phyloP scores from a whole-genome alignment of 768 basidiomycete species.

The Sporobolomyces pararoseus region DNA sequence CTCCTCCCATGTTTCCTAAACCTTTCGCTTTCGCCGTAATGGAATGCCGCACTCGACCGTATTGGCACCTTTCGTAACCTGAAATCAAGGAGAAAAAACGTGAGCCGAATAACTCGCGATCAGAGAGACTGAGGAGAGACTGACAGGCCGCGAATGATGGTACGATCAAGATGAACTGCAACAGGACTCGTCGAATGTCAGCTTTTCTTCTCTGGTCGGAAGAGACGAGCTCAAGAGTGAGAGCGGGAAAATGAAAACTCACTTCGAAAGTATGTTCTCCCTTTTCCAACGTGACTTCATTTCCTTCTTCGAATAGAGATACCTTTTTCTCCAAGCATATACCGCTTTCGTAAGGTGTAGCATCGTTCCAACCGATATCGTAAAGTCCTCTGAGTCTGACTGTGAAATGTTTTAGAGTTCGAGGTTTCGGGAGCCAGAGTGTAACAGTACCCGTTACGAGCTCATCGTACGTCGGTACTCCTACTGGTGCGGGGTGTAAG shows the following conservation, averaged over 20 bases:
- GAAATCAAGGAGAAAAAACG: too few relatives aligned
- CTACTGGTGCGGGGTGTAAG: conserved; percentile 25
- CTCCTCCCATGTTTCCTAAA: conserved; percentile 18
- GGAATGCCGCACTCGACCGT: conserved; percentile 36
- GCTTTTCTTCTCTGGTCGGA: too few relatives aligned
- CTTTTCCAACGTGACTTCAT: conserved; percentile 24
- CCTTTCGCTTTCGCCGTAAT: conserved; percentile 41
- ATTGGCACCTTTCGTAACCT: conserved; percentile 40
- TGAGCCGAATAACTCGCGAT: too few relatives aligned
- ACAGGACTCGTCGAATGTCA: too few relatives aligned
- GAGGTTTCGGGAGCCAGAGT: conserved; percentile 37
- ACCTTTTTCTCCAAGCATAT: conserved; percentile 29
- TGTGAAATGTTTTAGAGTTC: conserved; percentile 32
- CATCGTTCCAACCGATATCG: conserved; percentile 35
- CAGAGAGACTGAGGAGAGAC: neutral
- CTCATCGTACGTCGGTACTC: conserved; percentile 27
- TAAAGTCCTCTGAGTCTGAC: conserved; percentile 29
- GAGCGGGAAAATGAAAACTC: neutral
- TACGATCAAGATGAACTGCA: conserved; percentile 38
- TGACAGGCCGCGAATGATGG: conserved; percentile 29
- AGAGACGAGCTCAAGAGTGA: too few relatives aligned
- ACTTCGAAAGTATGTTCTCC: conserved; percentile 39
- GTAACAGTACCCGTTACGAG: conserved; percentile 30
- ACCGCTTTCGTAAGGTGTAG: conserved; percentile 30
- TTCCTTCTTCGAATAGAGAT: conserved; percentile 17